phyloP scores from a whole-genome alignment of 2,329 filamentous ascomycete species.

The Aureobasidium sp. region DNA sequence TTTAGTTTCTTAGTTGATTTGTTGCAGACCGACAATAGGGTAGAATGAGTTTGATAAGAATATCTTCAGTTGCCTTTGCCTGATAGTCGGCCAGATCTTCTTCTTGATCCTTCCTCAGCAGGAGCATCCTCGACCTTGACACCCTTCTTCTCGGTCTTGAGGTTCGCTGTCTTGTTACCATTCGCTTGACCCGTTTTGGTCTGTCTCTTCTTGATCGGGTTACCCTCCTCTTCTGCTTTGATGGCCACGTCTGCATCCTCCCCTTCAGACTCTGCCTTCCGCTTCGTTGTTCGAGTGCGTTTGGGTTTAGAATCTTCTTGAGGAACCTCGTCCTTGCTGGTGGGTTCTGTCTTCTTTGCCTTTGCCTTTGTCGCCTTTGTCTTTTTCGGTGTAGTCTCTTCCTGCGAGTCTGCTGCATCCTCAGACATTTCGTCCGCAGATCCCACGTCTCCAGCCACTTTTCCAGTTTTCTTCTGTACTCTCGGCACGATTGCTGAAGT shows the following conservation, averaged over 20 bases:
- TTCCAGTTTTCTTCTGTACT: slow-evolving; percentile 72
- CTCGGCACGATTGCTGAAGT: slow-evolving; percentile 83
- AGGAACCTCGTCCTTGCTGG: background rate
- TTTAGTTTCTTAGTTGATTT: too few species aligned
- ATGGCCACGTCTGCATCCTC: background rate
- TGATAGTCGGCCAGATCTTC: background rate
- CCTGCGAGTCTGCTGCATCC: background rate
- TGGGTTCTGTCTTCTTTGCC: background rate
- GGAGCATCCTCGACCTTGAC: slow-evolving; percentile 41
- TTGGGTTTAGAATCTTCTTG: background rate
- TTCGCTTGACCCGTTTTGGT: background rate
- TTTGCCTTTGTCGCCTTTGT: background rate
- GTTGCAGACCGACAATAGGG: background rate
- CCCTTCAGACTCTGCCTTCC: background rate
- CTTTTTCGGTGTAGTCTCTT: slow-evolving; percentile 3
- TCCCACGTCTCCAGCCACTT: slow-evolving; percentile 43
- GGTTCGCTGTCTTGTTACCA: background rate
- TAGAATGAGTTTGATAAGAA: background rate
- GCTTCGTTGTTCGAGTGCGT: background rate
- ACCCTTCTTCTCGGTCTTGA: slow-evolving; percentile 16
- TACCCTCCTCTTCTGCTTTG: background rate
- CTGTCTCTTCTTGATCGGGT: background rate
- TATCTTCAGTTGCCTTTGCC: background rate
- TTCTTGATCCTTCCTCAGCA: background rate
- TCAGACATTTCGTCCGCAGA: slow-evolving; percentile 4